Conservation (phyloP, 176 grass and related monocot genomes). For the Oryza brachyantha region DNA sequence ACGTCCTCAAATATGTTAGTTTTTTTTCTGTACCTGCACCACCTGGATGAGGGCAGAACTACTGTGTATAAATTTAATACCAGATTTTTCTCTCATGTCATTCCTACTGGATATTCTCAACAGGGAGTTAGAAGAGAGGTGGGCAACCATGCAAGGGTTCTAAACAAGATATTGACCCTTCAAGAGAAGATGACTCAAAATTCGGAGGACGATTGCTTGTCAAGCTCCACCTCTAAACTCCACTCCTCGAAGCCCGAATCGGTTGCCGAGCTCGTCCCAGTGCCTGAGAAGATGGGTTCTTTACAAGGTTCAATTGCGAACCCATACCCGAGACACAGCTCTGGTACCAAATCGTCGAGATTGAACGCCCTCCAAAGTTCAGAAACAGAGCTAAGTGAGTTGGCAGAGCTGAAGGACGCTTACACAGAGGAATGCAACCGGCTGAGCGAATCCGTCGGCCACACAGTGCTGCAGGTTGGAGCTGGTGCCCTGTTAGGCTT, state of each 20-base stretch:
- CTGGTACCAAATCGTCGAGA: background rate
- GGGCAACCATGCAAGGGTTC: slow-evolving; percentile 65
- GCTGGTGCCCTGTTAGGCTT: slow-evolving; percentile 79
- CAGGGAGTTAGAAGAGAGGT: slow-evolving; percentile 96
- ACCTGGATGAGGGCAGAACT: background rate
- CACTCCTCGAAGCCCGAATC: slow-evolving; percentile 32
- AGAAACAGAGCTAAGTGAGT: slow-evolving; percentile 18
- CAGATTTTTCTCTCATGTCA: background rate
- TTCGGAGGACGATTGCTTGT: slow-evolving; percentile 8
- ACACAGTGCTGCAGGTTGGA: slow-evolving; percentile 70
- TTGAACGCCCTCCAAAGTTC: background rate
- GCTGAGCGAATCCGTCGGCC: slow-evolving; percentile 75
- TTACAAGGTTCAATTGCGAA: background rate
- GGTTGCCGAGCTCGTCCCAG: slow-evolving; percentile 30
- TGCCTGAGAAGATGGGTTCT: slow-evolving; percentile 18
- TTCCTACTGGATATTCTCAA: background rate
- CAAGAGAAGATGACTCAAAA: slow-evolving; percentile 2
- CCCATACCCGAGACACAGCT: background rate
- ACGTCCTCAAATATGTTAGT: background rate
- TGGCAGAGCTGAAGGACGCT: slow-evolving; percentile 11
- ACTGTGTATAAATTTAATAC: background rate
- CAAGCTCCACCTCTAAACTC: slow-evolving; percentile 8
- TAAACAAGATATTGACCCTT: slow-evolving; percentile 52
- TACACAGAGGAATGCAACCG: background rate
- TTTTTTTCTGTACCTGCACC: background rate